phyloP scores from a whole-genome alignment of 495 filamentous ascomycete species.

The Monascus purpureus region DNA sequence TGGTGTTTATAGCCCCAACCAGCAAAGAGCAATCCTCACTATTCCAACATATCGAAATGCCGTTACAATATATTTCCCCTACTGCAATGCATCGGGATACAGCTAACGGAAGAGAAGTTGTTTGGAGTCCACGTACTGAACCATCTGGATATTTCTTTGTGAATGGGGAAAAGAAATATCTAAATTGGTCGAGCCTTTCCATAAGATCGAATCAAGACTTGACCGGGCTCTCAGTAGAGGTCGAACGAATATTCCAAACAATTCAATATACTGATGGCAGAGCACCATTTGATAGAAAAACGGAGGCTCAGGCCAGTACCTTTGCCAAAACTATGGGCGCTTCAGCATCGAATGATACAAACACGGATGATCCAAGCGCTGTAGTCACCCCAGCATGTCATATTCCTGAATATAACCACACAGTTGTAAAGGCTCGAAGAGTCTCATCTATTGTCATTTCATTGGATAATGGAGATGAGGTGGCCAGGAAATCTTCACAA shows the following conservation, averaged over 20 bases:
- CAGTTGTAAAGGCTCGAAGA: neutral
- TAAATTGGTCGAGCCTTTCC: neutral
- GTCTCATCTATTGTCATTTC: conserved; percentile 1
- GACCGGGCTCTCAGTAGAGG: neutral
- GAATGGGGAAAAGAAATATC: conserved; percentile 2
- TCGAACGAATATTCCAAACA: neutral
- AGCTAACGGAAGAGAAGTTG: neutral
- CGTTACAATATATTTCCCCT: neutral
- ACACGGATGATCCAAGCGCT: neutral
- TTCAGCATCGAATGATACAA: neutral
- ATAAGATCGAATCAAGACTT: conserved; percentile 4
- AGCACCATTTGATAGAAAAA: neutral
- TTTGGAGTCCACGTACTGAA: conserved; percentile 1
- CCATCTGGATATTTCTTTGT: neutral
- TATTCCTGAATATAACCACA: neutral
- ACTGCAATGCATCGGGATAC: neutral
- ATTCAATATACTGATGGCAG: conserved; percentile 1
- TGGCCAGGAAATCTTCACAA: conserved; percentile 1
- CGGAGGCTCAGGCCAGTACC: neutral
- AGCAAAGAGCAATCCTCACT: neutral
- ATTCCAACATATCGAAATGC: conserved; percentile 5
- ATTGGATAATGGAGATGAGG: conserved; percentile 5
- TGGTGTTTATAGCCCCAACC: conserved; percentile 5
- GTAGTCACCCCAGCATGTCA: neutral
- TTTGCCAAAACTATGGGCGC: neutral